These are phyloP conservation scores for Pichia sp. DNA, from an alignment of 1,139 yeast species.

Conservation along the genomic window DNA sequence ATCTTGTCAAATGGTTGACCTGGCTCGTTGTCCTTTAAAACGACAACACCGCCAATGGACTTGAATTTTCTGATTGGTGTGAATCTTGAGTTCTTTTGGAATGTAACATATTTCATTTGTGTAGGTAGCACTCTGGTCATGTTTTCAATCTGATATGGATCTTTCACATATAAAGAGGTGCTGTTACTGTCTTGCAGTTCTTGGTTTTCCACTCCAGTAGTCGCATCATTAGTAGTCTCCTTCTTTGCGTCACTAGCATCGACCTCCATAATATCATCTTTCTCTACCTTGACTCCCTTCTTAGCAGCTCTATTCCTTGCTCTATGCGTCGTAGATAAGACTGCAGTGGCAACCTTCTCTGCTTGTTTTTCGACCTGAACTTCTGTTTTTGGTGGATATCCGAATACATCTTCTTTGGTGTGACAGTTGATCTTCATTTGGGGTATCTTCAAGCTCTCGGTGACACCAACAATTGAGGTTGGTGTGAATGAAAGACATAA, in stretches of 20 bases:
- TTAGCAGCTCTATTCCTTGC: conserved; percentile 91
- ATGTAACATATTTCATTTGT: conserved; percentile 78
- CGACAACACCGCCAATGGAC: conserved; percentile 76
- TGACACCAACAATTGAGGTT: conserved; percentile 83
- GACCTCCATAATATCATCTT: conserved; percentile 32
- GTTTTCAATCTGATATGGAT: conserved; percentile 65
- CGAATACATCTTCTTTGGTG: conserved; percentile 72
- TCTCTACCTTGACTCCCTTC: conserved; percentile 44
- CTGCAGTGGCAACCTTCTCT: conserved; percentile 89
- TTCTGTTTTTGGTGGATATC: conserved; percentile 85
- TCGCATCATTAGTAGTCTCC: conserved; percentile 19
- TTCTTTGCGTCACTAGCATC: conserved; percentile 17
- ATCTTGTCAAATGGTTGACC: conserved; percentile 59
- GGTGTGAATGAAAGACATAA: conserved; percentile 89
- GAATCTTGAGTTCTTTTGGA: conserved; percentile 69
- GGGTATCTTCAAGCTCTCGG: conserved; percentile 81
- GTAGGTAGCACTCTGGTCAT: conserved; percentile 88
- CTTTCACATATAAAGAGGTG: conserved; percentile 33
- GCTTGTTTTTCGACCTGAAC: conserved; percentile 77
- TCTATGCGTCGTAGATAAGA: conserved; percentile 84
- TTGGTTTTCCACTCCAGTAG: conserved; percentile 13
- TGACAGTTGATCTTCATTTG: conserved; percentile 76
- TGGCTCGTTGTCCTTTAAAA: conserved; percentile 67
- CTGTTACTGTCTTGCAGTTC: conserved; percentile 19
- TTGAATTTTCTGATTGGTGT: conserved; percentile 76